Evolutionary conservation across 2,329 filamentous ascomycete species (phyloP).

Genomic region (Orbilia ellipsospora): DNA sequence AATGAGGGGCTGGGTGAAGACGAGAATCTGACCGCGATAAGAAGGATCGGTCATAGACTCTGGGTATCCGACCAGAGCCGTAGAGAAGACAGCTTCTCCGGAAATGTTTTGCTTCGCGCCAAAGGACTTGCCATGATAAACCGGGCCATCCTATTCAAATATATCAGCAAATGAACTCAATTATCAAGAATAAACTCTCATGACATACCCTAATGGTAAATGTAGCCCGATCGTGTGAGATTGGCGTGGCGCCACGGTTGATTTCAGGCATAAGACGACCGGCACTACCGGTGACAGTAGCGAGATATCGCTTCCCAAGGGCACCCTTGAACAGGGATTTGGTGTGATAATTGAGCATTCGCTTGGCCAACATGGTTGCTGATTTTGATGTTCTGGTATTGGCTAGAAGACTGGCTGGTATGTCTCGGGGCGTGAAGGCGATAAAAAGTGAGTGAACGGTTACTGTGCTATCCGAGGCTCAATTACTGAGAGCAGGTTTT

Average conservation of each 20-base stretch:
- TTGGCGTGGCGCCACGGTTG: conserved; percentile 72
- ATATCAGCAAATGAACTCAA: conserved; percentile 56
- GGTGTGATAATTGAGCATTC: conserved; percentile 66
- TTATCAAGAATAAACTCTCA: background rate
- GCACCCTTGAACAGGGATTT: conserved; percentile 63
- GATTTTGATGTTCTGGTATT: background rate
- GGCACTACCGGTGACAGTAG: conserved; percentile 76
- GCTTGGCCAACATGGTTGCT: conserved; percentile 70
- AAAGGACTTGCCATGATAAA: conserved; percentile 96
- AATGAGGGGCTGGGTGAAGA: conserved; percentile 97
- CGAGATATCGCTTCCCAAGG: conserved; percentile 68
- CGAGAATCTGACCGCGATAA: conserved; percentile 92
- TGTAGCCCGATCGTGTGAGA: conserved; percentile 81
- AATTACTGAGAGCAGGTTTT: conserved; percentile 63
- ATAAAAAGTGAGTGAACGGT: conserved; percentile 56
- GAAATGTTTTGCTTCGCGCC: conserved; percentile 97
- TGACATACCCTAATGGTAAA: conserved; percentile 86
- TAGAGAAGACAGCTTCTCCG: conserved; percentile 98
- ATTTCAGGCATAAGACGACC: conserved; percentile 74
- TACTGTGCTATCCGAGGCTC: conserved; percentile 46
- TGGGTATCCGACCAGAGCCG: conserved; percentile 95
- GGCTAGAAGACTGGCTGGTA: conserved; percentile 25
- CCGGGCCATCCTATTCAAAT: conserved; percentile 79
- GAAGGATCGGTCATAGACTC: conserved; percentile 92
- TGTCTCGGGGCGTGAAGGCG: conserved; percentile 37